Evolutionary conservation across 306 rosid genomes (phyloP), one percentile per base, ranked within the genome.

Genomic region (Ochetophila trinervis): DNA sequence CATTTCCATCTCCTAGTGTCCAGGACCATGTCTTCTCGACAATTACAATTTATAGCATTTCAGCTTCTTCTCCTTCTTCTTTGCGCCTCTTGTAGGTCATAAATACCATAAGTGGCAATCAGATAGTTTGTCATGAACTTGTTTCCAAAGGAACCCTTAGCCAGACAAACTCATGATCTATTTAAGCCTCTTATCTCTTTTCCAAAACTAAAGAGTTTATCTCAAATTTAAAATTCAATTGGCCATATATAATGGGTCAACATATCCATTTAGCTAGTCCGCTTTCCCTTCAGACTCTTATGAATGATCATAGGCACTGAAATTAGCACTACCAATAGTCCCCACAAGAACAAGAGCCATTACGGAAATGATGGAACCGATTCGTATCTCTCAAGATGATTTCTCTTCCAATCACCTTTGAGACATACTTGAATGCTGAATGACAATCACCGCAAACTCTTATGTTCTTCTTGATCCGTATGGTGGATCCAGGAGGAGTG

Each of bases 361-460:
- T 47, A 12, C 58, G 62, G 24, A 76, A 70, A 60, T 68, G 72
- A 70, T 76, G 80, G 62, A 76, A 76, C 55, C 76, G 67, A 22
- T 70, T 76, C 45, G 72, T 76, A 49, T 76, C 80, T 66, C 80
- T 70, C 47, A 76, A 57, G 22, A 76, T 70, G 67, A 76, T 76
- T 44, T 76, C 76, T 42, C 76, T 71, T 14, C 57, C 63, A n/a
- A 69, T 72, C 63, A 70, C 68, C 59, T 70, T 76, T 14, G 80
- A 70, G 42, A 60, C 80, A 5, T 57, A 76, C 51, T 70, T 76
- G 59, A 76, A 63, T 44, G 80, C 72, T 0, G 76, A 69, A 65
- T 70, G 80, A 60, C 76, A 76, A 44, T 76, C 80, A 44, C 80
- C 80, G 30, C 80, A 76, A 27, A 69, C 76, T 48, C 80, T 69